Conservation (phyloP, 257 asterid species). For the Fraxinus cuspidata region DNA sequence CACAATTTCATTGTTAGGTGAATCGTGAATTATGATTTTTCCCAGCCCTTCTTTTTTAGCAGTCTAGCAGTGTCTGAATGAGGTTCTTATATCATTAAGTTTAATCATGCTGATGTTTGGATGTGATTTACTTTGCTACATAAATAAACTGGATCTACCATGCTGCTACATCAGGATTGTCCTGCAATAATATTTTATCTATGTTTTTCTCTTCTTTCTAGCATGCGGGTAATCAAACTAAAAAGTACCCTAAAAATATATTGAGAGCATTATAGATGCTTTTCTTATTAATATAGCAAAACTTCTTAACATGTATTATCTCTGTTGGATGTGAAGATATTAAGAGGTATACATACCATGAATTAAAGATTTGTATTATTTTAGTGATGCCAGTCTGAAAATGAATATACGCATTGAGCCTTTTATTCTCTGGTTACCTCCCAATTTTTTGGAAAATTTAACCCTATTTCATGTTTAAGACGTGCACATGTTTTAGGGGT, state of each 20-base stretch:
- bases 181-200: not conserved
- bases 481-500: not conserved
- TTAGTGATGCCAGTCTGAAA: not conserved
- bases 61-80: not conserved
- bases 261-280: not conserved
- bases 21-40: not conserved
- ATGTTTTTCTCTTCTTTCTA: not conserved
- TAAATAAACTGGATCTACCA: not conserved
- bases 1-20: not conserved
- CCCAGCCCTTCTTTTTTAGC: not conserved
- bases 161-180: not conserved
- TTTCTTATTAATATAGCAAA: not conserved
- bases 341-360: not conserved
- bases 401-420: not conserved
- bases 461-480: not conserved
- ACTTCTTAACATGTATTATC: not conserved
- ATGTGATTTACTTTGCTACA: not conserved
- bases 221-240: not conserved
- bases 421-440: not conserved
- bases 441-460: not conserved
- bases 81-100: not conserved
- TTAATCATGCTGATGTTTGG: not conserved
- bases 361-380: conserved; percentile 12
- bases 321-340: conserved; percentile 15
- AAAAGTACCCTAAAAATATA: not conserved